Conservation (phyloP, 306 rosid species). For the Gynostemma pentaphyllum region DNA sequence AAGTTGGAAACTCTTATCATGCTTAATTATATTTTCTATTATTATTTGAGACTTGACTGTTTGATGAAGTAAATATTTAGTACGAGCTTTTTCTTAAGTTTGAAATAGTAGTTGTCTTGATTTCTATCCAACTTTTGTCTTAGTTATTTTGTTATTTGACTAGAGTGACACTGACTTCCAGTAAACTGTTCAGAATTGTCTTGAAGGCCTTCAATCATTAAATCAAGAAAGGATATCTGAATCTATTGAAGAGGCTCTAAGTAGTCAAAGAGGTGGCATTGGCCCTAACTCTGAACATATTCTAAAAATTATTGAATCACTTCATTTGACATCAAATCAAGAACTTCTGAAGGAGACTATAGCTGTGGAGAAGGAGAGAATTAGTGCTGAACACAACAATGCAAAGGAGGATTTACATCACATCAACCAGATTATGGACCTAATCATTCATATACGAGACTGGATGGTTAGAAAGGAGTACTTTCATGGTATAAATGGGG, state of each 20-base stretch:
- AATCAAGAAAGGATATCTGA: constrained; percentile 51
- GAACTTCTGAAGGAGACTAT: constrained; percentile 77
- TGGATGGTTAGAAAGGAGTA: constrained; percentile 41
- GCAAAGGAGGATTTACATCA: constrained; percentile 40
- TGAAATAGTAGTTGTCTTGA: constrained; percentile 9
- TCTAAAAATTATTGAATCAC: constrained; percentile 43
- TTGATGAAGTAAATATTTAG: neutral
- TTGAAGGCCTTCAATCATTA: constrained; percentile 52
- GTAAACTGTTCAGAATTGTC: constrained; percentile 39
- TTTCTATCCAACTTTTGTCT: neutral
- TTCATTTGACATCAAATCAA: constrained; percentile 50
- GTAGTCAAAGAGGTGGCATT: constrained; percentile 31
- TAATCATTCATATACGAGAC: constrained; percentile 51
- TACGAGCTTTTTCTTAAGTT: neutral
- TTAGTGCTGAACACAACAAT: constrained; percentile 37
- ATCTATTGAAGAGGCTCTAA: constrained; percentile 57
- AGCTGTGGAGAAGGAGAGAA: constrained; percentile 74
- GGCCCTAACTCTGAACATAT: constrained; percentile 39
- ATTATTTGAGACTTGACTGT: neutral
- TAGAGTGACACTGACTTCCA: constrained; percentile 15
- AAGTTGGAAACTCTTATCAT: constrained; percentile 8
- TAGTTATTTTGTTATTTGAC: neutral
- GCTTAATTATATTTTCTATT: neutral
- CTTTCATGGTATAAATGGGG: constrained; percentile 32
- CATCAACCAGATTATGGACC: constrained; percentile 44